Conservation (phyloP, 108 stramenopile species). For the Nitzschia palea region DNA sequence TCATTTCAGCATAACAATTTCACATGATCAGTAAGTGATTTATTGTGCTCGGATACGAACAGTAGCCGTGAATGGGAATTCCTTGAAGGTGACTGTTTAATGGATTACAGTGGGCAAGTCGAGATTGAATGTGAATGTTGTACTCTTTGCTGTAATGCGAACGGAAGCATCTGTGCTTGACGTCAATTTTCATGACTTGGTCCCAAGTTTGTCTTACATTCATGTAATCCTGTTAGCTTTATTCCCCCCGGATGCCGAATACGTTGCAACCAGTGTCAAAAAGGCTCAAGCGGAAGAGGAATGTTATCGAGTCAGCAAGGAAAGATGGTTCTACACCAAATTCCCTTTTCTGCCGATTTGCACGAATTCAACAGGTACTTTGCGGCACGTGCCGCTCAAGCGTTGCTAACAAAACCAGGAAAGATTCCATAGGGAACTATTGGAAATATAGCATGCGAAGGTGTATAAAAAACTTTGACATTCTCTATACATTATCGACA, state of each 20-base stretch:
- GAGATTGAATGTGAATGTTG: too few relatives aligned
- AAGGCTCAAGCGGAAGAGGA: conserved; percentile 60
- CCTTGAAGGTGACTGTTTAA: too few relatives aligned
- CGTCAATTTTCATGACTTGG: too few relatives aligned
- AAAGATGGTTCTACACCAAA: conserved; percentile 85
- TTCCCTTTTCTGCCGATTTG: conserved; percentile 46
- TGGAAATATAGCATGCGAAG: conserved; percentile 95
- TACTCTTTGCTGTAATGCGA: too few relatives aligned
- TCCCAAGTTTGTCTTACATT: too few relatives aligned
- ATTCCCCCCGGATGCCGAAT: conserved; percentile 74
- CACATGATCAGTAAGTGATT: too few relatives aligned
- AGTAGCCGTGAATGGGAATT: too few relatives aligned
- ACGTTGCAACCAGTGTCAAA: conserved; percentile 65
- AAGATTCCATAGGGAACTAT: conserved; percentile 83
- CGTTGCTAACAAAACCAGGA: conserved; percentile 76
- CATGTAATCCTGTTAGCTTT: too few relatives aligned
- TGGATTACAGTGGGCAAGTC: too few relatives aligned
- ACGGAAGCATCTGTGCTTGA: too few relatives aligned
- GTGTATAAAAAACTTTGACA: conserved; percentile 93
- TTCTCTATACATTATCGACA: conserved; percentile 84
- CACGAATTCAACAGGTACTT: conserved; percentile 81
- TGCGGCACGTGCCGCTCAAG: conserved; percentile 93
- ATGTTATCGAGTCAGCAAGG: conserved; percentile 69
- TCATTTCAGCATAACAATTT: too few relatives aligned
- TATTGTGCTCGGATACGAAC: too few relatives aligned